A percentile compares a stretch with the other conserved stretches of the same genome.
Evolutionary conservation across 345 rosid genomes (phyloP).

Genomic region (Melaleuca quinquenervia): DNA sequence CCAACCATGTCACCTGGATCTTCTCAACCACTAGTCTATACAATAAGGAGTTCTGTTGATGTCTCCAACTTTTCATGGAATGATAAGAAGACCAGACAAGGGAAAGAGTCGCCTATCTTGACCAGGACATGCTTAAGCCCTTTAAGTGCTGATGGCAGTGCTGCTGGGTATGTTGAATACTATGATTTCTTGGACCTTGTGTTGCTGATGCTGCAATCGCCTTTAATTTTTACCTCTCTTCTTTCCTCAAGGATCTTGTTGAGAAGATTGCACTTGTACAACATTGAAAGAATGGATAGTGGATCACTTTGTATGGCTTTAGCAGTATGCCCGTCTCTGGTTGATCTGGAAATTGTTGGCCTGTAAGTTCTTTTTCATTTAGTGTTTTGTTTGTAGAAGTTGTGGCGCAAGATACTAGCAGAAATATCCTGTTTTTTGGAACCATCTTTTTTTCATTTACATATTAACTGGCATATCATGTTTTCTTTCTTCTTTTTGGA

Average conservation of each 20-base stretch:
- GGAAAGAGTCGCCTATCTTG: constrained; percentile 61
- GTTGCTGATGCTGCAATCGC: neutral
- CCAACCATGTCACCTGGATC: constrained; percentile 35
- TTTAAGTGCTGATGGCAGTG: constrained; percentile 34
- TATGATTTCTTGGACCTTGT: neutral
- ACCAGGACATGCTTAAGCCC: constrained; percentile 55
- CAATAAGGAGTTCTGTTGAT: constrained; percentile 48
- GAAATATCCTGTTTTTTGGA: neutral
- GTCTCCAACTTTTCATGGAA: constrained; percentile 60
- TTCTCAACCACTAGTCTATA: constrained; percentile 43
- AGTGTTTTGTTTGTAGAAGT: neutral
- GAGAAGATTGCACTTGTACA: constrained; percentile 78
- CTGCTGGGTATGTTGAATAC: constrained; percentile 43
- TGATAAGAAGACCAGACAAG: constrained; percentile 64
- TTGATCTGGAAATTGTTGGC: constrained; percentile 80
- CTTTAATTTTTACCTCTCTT: constrained; percentile 7
- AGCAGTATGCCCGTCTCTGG: constrained; percentile 56
- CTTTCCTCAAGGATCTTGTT: constrained; percentile 36
- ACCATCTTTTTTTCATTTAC: neutral
- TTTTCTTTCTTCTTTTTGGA: neutral
- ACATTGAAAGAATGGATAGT: constrained; percentile 45
- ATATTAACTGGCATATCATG: neutral
- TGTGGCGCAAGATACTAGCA: neutral
- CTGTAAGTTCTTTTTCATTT: constrained; percentile 44
- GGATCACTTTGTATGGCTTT: constrained; percentile 46